These are phyloP conservation scores for Benincasa hispida DNA, from an alignment of 306 rosid genomes.

Conservation along the genomic window DNA sequence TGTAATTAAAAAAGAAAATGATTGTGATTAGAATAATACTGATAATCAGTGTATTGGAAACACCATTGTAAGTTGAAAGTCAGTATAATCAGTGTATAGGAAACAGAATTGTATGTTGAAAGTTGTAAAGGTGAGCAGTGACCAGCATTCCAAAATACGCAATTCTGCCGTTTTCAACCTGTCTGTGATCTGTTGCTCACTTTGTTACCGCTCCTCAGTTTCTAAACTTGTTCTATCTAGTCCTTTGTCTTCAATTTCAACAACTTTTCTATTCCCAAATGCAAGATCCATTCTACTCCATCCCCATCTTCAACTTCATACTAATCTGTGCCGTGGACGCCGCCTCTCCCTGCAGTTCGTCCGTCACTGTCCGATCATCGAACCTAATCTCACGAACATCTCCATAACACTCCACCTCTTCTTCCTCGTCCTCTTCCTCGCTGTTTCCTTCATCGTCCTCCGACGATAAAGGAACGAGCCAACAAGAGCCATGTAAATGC, in stretches of 20 bases:
- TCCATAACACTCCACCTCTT: neutral
- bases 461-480: slow-evolving; percentile 40
- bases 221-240: no score
- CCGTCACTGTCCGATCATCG: neutral
- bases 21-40: neutral
- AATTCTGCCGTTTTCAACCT: neutral
- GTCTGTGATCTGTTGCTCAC: neutral
- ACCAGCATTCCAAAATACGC: neutral
- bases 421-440: neutral
- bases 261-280: neutral
- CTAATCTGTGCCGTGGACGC: neutral
- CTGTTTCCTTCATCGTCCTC: slow-evolving; percentile 17
- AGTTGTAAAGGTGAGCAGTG: neutral
- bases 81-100: neutral
- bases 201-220: no score
- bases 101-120: neutral
- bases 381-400: neutral
- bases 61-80: no score
- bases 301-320: neutral
- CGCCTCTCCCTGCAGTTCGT: neutral
- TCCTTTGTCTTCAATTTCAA: neutral
- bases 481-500: slow-evolving; percentile 48
- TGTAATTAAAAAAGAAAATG: neutral
- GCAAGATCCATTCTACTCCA: no score
- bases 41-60: no score